These are phyloP conservation scores for Solanum appendiculatum DNA, from an alignment of 257 asterid species.

Conservation along the genomic window DNA sequence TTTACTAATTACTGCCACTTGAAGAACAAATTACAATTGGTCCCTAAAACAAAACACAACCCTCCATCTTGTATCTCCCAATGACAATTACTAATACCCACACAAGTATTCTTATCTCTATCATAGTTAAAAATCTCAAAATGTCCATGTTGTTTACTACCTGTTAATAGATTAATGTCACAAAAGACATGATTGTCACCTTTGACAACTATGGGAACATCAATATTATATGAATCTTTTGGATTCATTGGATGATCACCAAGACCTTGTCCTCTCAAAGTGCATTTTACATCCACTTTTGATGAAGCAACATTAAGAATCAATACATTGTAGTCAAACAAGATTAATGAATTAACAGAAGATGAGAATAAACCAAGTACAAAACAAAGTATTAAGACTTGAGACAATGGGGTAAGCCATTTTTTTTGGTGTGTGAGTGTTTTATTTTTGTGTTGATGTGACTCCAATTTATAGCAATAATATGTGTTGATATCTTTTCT, in stretches of 20 bases:
- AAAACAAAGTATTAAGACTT: no score
- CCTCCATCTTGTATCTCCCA: neutral
- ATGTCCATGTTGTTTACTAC: neutral
- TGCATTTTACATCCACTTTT: neutral
- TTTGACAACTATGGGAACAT: neutral
- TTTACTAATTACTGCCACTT: neutral
- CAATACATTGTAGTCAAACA: neutral
- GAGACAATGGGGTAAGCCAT: no score
- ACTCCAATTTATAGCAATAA: neutral
- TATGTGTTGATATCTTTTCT: neutral
- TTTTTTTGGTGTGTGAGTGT: neutral
- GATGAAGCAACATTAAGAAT: neutral
- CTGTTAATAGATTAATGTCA: neutral
- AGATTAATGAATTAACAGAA: neutral
- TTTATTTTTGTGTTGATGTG: neutral
- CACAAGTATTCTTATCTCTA: neutral
- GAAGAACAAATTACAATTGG: neutral
- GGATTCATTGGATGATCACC: neutral
- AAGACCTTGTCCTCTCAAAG: neutral
- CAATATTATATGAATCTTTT: neutral
- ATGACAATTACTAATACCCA: neutral
- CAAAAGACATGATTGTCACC: neutral
- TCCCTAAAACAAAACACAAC: neutral
- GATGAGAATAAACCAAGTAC: neutral
- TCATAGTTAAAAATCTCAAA: neutral